Evolutionary conservation across 2,329 filamentous ascomycete species (phyloP).

Genomic region (Penicillium janthinellum): DNA sequence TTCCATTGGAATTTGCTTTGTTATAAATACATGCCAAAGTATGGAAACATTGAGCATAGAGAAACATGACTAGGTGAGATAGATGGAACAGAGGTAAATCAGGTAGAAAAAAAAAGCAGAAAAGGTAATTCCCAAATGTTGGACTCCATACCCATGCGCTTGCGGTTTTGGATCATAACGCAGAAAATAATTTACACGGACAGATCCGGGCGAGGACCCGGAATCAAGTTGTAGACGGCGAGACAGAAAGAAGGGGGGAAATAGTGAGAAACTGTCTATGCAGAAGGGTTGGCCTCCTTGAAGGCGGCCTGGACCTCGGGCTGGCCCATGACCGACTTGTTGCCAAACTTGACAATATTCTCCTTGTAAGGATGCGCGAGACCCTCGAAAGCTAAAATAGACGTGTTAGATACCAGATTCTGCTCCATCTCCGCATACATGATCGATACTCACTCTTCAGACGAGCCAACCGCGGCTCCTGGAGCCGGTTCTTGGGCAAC

Average conservation of each 20-base stretch:
- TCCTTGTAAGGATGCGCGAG: conserved; percentile 84
- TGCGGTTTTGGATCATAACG: conserved; percentile 34
- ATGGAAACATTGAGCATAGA: conserved; percentile 1
- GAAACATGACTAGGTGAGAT: not conserved
- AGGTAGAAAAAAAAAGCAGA: not conserved
- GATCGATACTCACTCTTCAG: conserved; percentile 69
- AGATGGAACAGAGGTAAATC: not conserved
- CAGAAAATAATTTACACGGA: conserved; percentile 33
- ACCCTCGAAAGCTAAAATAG: conserved; percentile 77
- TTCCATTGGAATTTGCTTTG: conserved; percentile 22
- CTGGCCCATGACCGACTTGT: conserved; percentile 48
- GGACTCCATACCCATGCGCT: conserved; percentile 47
- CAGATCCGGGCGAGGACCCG: conserved; percentile 6
- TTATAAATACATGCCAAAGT: conserved; percentile 25
- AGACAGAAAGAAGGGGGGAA: conserved; percentile 12
- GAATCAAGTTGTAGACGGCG: not conserved
- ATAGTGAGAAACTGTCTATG: conserved; percentile 15
- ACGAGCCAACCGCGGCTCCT: conserved; percentile 82
- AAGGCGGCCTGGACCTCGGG: conserved; percentile 43
- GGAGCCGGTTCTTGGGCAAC: conserved; percentile 93
- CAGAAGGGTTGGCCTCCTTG: conserved; percentile 33
- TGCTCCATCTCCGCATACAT: not conserved
- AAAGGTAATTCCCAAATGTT: conserved; percentile 25
- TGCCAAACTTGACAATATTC: conserved; percentile 76
- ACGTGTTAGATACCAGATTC: conserved; percentile 13